phyloP scores from a whole-genome alignment of 768 basidiomycete genomes.

The Lactarius akahatsu region DNA sequence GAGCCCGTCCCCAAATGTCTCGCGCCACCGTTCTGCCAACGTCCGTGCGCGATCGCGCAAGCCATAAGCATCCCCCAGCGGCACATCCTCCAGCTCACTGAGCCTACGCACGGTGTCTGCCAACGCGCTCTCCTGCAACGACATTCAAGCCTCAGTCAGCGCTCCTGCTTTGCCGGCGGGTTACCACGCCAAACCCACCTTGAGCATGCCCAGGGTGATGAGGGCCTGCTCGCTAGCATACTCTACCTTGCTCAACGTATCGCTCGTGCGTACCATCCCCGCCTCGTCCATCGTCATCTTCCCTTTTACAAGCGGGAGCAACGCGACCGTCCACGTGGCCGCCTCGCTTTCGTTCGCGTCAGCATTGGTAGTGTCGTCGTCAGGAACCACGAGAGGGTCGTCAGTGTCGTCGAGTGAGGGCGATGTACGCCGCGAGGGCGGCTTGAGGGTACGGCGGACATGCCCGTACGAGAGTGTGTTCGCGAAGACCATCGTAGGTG shows the following conservation, averaged over 20 bases:
- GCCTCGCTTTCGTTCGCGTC: slow-evolving; percentile 7
- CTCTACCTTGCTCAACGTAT: slow-evolving; percentile 10
- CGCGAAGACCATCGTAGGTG: background rate
- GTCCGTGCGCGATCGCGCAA: slow-evolving; percentile 23
- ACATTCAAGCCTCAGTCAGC: background rate
- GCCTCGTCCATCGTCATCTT: slow-evolving; percentile 5
- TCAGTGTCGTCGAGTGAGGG: background rate
- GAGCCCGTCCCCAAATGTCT: slow-evolving; percentile 19
- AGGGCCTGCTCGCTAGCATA: background rate
- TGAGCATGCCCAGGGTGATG: slow-evolving; percentile 6
- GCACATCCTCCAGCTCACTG: slow-evolving; percentile 14
- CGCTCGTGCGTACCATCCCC: slow-evolving; percentile 9
- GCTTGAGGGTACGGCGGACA: slow-evolving; percentile 10
- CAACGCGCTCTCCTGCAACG: slow-evolving; percentile 19
- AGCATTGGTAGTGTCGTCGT: background rate
- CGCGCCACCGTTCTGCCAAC: slow-evolving; percentile 13
- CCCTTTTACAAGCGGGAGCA: slow-evolving; percentile 24
- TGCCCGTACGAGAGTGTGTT: slow-evolving; percentile 1
- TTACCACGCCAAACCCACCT: slow-evolving; percentile 6
- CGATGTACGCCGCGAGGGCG: background rate
- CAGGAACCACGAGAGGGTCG: background rate
- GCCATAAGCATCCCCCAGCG: slow-evolving; percentile 7
- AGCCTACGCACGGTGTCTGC: slow-evolving; percentile 23
- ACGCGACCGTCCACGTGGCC: slow-evolving; percentile 14
- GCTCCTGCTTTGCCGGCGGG: background rate